Percentiles rank a stretch among this genome's conserved stretches.
Evolutionary conservation across 768 basidiomycete species (phyloP).

Genomic region (Russula dissimulans): DNA sequence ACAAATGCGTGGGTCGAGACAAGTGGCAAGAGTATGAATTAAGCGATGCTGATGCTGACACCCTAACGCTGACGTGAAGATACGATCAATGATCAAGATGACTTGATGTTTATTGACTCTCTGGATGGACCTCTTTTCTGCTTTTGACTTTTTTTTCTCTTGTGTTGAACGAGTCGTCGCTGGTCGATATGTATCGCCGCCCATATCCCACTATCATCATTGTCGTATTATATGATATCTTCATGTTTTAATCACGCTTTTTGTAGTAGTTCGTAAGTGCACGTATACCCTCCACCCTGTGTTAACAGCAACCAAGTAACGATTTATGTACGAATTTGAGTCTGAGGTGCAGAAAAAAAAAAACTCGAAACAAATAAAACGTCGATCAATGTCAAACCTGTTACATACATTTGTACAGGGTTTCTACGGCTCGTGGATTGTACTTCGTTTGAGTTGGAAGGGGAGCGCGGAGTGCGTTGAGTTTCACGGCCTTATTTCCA

Average conservation of each 20-base stretch:
- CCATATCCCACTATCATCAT: background rate
- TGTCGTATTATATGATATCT: background rate
- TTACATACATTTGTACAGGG: no score
- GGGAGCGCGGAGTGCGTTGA: no score
- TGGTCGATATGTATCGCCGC: constrained; percentile 5
- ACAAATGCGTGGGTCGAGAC: background rate
- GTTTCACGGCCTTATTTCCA: no score
- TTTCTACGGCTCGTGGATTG: no score
- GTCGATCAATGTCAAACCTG: background rate
- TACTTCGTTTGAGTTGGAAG: no score
- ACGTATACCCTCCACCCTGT: constrained; percentile 1
- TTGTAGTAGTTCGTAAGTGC: constrained; percentile 2
- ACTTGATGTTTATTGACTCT: background rate
- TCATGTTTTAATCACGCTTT: background rate
- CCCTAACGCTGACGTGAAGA: background rate
- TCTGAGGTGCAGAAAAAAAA: background rate
- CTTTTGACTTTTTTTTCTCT: background rate
- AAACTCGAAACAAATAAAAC: background rate
- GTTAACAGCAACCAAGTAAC: constrained; percentile 1
- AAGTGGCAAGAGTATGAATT: background rate
- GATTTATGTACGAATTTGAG: constrained; percentile 6
- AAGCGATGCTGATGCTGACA: background rate
- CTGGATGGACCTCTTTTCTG: background rate
- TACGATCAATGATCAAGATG: constrained; percentile 1
- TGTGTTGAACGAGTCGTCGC: background rate